Evolutionary conservation across 1,284 basidiomycete species (phyloP), one percentile per base, ranked within the genome.

Genomic region (Leccinum subrobustum): DNA sequence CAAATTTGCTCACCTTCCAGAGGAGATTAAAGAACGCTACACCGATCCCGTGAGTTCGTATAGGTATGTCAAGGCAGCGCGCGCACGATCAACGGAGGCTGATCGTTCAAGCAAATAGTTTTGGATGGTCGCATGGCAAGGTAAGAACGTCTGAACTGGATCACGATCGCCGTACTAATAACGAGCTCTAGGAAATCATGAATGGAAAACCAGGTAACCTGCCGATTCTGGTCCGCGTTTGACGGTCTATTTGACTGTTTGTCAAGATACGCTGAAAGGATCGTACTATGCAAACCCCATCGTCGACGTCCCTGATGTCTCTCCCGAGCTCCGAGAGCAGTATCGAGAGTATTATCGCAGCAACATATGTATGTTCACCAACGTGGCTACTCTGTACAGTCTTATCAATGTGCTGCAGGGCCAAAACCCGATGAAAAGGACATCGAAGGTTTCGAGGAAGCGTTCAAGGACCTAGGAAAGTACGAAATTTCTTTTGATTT

Each of bases 71-170:
- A 33, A 4, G 16, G 39, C 12, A 33, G 18, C 20, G 42, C 4
- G 27, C 54, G 20, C 25, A 12, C 25, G 5, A n/a, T 48, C 33
- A 6, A 4, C 48, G 23, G 12, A 35, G 16, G 2, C 7, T 54
- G 31, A 29, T 48, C 67, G 48, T 72, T 14, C 3, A 60, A 52
- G 16, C 8, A 55, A n/a, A 60, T 44, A 92, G 91, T 71, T 96
- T 95, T 73, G 95, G 95, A 20, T 97, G 95, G 95, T 92, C 89
- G 48, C 91, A 95, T 75, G 95, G 95, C 57, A 96, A 96, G 81
- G 89, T 87, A 57, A 54, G 73, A 64, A 31, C 44, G 18, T 23
- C 33, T 3, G 29, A 29, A 16, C 23, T 44, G 12, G 12, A n/a
- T n/a, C 37, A 52, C 9, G 14, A 29, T 39, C 48, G 42, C 9